Base-by-base conservation (phyloP, 176 grass and related monocot genomes). In the Puya raimondii region DNA sequence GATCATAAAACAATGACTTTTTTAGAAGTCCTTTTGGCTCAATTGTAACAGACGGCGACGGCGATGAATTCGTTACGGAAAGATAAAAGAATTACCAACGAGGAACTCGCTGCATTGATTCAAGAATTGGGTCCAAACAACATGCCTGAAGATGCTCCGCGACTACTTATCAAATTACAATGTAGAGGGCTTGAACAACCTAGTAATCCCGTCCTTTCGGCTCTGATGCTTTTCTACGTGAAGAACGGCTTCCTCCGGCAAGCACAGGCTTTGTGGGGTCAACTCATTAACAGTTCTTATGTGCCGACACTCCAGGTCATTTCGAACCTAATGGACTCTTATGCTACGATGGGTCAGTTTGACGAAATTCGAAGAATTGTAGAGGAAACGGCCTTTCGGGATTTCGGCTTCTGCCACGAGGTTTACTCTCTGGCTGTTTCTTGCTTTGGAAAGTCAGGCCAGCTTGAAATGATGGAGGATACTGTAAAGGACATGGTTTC, bases 211-310 rank as follows among this genome's bases (percentile, higher is more conserved):
- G 20, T n/a, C 13, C 54, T 59, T 20, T 77, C 80, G 53, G 33
- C 69, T 27, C 69, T 96, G 64, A 88, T 91, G 88, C 75, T 96
- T 49, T 51, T 70, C 17, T 79, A 76, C 72, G 85, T 85, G n/a
- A 80, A 84, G 63, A 80, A 84, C 70, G 92, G 88, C 3, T 75
- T 86, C 72, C 84, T 96, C 51, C 54, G 10, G 23, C 72, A 72
- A 68, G 92, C 92, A 10, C 77, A 64, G 54, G 75, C 92, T 71
- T 70, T 96, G 52, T 91, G 88, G 82, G 57, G 72, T 63, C 82
- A 96, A 79, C 84, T 96, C 58, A 70, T 96, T 66, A 81, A 86
- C 72, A 96, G 88, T 69, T 88, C 91, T 20, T 77, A 82, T 42
- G 49, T 78, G 23, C 72, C 85, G 18, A 48, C 72, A 68, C 54